Conservation (phyloP, 495 filamentous ascomycete species). For the Penicillium robsamsonii region DNA sequence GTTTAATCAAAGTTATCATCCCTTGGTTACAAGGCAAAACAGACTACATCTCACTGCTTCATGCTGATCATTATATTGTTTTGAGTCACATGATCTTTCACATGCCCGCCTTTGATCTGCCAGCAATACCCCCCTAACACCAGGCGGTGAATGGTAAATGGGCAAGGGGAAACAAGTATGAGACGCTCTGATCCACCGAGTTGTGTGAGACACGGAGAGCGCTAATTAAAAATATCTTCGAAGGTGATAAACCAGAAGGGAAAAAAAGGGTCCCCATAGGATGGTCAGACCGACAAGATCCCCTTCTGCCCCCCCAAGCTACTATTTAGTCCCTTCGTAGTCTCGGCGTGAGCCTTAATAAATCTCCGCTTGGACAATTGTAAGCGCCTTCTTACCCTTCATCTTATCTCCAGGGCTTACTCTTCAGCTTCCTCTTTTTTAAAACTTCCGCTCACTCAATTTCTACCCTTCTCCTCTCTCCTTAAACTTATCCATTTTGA, state of each 20-base stretch:
- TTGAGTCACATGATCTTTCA: conserved; percentile 1
- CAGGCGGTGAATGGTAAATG: conserved; percentile 13
- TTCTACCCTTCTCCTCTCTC: conserved; percentile 15
- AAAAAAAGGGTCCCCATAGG: conserved; percentile 5
- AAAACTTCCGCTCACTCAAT: conserved; percentile 8
- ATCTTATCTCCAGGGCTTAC: conserved; percentile 6
- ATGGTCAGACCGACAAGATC: conserved; percentile 13
- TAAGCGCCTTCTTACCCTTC: conserved; percentile 13
- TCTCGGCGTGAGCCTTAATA: conserved; percentile 10
- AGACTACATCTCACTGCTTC: neutral
- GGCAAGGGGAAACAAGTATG: conserved; percentile 1
- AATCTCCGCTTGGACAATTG: conserved; percentile 11
- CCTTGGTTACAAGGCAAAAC: neutral
- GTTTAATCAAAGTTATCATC: neutral
- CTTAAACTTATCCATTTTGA: neutral
- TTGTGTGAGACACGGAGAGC: conserved; percentile 24
- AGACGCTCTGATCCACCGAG: conserved; percentile 13
- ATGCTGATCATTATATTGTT: conserved; percentile 3
- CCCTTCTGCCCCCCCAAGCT: neutral
- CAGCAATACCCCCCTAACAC: neutral
- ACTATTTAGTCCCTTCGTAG: conserved; percentile 3
- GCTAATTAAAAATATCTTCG: conserved; percentile 28
- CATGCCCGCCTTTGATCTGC: conserved; percentile 10
- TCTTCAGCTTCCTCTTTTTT: conserved; percentile 12
- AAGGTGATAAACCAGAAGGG: neutral